Base-by-base conservation (phyloP, 305 asterid genomes). In the Fraxinus nigra region DNA sequence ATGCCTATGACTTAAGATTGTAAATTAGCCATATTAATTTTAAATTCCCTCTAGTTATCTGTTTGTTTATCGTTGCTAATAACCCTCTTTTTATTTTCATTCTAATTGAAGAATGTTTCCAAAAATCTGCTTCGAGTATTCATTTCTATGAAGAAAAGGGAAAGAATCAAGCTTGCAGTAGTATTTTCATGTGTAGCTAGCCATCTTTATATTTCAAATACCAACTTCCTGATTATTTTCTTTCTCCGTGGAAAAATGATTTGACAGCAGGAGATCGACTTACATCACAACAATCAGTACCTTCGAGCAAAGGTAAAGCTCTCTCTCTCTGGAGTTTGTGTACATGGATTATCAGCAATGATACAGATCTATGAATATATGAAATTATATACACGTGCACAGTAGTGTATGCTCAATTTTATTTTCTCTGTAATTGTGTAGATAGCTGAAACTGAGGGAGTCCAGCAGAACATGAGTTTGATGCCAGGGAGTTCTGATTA, bases 231-330 rank as follows among this genome's bases (percentile, higher is more conserved):
- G 87, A 88, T 87, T 63, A 72, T 87, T 51, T 10, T 80, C 33
- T 77, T 11, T 78, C 28, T 48, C 14, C 78, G 3, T 65, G 79
- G 34, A 30, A 72, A 72, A 56, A 78, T 48, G 76, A 28, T 80
- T 59, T 63, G 89, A 87, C 90, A 90, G 92, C 97, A 94, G 97
- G 97, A 94, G 88, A 86, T 90, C 13, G 97, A 92, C 75, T 85
- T 92, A 85, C 93, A 92, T 46, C 91, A 92, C 85, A 91, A 89
- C 89, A 92, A 92, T 80, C 97, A 91, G 85, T 92, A 88, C 91
- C 97, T 94, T 51, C 91, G 94, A 69, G 93, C 96, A 79, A 94
- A 94, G 97, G 97, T 91, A 79, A 6, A 38, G 81, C 33, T 72
- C 82, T 26, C 54, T 70, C 28, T 59, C 7, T 32, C 67, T 46